phyloP scores from a whole-genome alignment of 768 basidiomycete genomes.

The Lentinula lateritia region DNA sequence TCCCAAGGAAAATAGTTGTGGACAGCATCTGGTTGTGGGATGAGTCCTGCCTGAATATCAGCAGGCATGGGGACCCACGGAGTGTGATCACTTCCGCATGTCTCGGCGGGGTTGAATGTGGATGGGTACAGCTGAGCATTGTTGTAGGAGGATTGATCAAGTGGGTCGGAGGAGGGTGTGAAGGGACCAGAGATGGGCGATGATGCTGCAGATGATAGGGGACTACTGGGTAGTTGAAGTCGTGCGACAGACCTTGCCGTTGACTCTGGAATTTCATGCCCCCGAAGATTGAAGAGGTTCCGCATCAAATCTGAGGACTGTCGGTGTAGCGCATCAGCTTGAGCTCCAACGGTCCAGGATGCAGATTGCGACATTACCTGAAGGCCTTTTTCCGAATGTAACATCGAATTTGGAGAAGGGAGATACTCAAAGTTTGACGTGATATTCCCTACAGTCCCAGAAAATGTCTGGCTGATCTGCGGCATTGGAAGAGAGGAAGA shows the following conservation, averaged over 20 bases:
- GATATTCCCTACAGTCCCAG: conserved; percentile 38
- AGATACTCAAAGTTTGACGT: conserved; percentile 51
- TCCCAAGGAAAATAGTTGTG: conserved; percentile 31
- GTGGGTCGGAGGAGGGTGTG: conserved; percentile 36
- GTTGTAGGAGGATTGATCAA: conserved; percentile 10
- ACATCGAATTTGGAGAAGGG: conserved; percentile 35
- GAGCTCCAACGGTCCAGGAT: neutral
- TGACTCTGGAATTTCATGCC: neutral
- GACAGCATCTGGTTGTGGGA: conserved; percentile 32
- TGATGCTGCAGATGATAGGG: conserved; percentile 42
- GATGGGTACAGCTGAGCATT: conserved; percentile 11
- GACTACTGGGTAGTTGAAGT: conserved; percentile 30
- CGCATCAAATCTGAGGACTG: conserved; percentile 48
- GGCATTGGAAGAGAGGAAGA: conserved; percentile 56
- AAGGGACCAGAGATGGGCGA: conserved; percentile 44
- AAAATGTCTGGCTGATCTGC: conserved; percentile 51
- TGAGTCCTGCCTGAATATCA: conserved; percentile 26
- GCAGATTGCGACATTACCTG: conserved; percentile 26
- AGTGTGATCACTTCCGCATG: conserved; percentile 16
- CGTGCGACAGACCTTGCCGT: neutral
- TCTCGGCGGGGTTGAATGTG: conserved; percentile 18
- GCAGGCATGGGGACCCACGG: conserved; percentile 27
- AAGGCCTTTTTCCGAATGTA: conserved; percentile 28
- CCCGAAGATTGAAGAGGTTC: conserved; percentile 33
- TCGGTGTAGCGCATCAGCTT: neutral